phyloP scores from a whole-genome alignment of 2,329 filamentous ascomycete genomes.

The Coniosporium tulheliwenetii region DNA sequence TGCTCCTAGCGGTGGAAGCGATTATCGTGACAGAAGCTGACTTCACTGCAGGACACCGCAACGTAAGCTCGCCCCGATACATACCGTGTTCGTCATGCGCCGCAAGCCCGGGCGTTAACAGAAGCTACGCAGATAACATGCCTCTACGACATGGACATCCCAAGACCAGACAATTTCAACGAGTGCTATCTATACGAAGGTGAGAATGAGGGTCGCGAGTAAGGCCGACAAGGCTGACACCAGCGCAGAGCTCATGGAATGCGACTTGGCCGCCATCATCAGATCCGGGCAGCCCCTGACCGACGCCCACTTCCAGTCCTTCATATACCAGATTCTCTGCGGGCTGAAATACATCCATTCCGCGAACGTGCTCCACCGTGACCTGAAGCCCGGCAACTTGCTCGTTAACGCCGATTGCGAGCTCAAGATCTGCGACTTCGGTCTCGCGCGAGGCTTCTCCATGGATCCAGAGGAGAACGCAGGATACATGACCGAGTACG shows the following conservation, averaged over 20 bases:
- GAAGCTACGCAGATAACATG: conserved; percentile 67
- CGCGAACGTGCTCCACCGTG: conserved; percentile 90
- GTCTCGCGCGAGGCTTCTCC: conserved; percentile 88
- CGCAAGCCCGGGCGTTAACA: neutral
- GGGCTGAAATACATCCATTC: conserved; percentile 99
- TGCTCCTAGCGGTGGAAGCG: neutral
- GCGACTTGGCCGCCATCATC: conserved; percentile 94
- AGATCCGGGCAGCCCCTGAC: conserved; percentile 92
- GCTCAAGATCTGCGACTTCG: conserved; percentile 98
- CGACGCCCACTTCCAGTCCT: conserved; percentile 98
- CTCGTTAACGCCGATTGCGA: conserved; percentile 98
- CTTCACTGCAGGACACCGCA: conserved; percentile 24
- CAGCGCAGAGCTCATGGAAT: conserved; percentile 88
- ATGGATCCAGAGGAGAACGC: conserved; percentile 96
- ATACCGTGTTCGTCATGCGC: neutral
- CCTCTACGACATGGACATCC: conserved; percentile 98
- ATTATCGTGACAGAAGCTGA: conserved; percentile 1
- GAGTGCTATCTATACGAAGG: conserved; percentile 98
- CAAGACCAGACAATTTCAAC: conserved; percentile 93
- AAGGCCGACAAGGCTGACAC: neutral
- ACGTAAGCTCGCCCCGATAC: conserved; percentile 16
- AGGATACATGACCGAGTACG: conserved; percentile 99
- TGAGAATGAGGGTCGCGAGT: conserved; percentile 23
- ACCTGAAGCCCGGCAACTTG: conserved; percentile 92
- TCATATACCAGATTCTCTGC: conserved; percentile 99